A percentile compares a stretch with the other conserved stretches of the same genome.
Conservation (phyloP, 257 asterid genomes). For the Primulina eburnea region DNA sequence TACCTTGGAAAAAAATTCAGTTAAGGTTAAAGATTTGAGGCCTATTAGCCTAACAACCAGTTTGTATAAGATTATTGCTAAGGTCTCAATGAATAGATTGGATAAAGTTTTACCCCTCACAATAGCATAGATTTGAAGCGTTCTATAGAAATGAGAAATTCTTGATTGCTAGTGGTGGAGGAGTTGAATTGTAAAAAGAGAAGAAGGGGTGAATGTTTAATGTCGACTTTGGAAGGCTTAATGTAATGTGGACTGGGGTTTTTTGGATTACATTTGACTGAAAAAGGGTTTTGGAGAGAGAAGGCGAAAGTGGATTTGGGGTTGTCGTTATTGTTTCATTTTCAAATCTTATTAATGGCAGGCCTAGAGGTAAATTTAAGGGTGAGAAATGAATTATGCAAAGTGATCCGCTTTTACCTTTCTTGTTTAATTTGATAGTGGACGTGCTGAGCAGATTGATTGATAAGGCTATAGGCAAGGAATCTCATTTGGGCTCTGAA, state of each 20-base stretch:
- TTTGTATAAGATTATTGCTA: not conserved
- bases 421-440: not conserved
- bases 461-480: not conserved
- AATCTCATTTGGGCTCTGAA: too few relatives aligned
- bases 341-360: not conserved
- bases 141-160: not conserved
- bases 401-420: not conserved
- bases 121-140: not conserved
- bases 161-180: not conserved
- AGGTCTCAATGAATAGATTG: not conserved
- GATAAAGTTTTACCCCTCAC: not conserved
- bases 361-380: not conserved
- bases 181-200: too few relatives aligned
- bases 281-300: not conserved
- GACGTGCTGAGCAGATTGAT: not conserved
- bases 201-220: not conserved
- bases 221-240: not conserved
- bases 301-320: not conserved
- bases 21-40: not conserved
- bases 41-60: not conserved
- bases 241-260: not conserved
- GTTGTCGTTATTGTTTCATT: not conserved
- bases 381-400: not conserved
- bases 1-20: too few relatives aligned
- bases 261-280: not conserved